Evolutionary conservation across 1,139 yeast species (phyloP).

Genomic region (Kodamaea derodonti): DNA sequence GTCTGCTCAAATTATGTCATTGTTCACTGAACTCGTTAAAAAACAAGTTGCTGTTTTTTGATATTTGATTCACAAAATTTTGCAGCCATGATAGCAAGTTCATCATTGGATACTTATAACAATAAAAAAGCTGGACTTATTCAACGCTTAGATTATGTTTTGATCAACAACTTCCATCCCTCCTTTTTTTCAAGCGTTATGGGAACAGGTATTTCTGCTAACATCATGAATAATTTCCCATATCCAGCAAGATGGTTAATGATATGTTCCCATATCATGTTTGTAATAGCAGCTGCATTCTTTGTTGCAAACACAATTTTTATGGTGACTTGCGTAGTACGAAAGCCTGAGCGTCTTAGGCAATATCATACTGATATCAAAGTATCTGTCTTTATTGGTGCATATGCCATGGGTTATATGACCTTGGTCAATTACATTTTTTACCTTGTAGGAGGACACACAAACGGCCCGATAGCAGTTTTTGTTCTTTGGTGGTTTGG

Average conservation of each 20-base stretch:
- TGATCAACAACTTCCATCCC: slow-evolving; percentile 43
- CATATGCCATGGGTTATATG: slow-evolving; percentile 75
- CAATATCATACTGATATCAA: slow-evolving; percentile 41
- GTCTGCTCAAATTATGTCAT: too few species aligned
- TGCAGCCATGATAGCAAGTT: not conserved
- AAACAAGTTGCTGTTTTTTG: too few species aligned
- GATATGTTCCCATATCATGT: slow-evolving; percentile 53
- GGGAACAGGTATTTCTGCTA: slow-evolving; percentile 77
- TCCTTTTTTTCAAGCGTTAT: slow-evolving; percentile 67
- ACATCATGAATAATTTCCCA: slow-evolving; percentile 61
- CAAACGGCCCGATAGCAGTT: slow-evolving; percentile 34
- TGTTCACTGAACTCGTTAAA: too few species aligned
- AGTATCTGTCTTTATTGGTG: slow-evolving; percentile 65
- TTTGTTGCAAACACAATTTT: slow-evolving; percentile 38
- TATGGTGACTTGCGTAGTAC: slow-evolving; percentile 32
- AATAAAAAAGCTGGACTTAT: not conserved
- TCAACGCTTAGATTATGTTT: not conserved
- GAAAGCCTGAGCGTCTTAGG: slow-evolving; percentile 30
- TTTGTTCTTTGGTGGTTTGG: slow-evolving; percentile 73
- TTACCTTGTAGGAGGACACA: slow-evolving; percentile 29
- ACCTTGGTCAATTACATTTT: slow-evolving; percentile 58
- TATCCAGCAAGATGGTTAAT: slow-evolving; percentile 59
- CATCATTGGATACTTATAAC: not conserved
- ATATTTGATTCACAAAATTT: too few species aligned
- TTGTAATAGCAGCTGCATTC: slow-evolving; percentile 48